Conservation (phyloP, 768 basidiomycete genomes). For the Tricholoma sp. region DNA sequence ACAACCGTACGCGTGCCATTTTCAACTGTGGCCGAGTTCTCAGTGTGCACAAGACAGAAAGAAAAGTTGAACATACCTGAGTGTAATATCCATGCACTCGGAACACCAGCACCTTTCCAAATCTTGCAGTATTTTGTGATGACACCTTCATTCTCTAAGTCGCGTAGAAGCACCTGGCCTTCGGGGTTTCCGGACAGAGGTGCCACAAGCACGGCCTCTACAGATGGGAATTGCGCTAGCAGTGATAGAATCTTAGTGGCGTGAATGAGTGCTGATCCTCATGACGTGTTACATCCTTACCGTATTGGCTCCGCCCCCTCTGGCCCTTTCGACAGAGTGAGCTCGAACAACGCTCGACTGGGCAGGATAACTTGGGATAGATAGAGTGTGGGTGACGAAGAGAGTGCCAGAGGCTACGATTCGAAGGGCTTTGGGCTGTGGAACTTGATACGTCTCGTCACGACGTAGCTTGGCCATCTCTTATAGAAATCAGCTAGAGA, state of each 20-base stretch:
- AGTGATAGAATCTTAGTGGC: constrained; percentile 50
- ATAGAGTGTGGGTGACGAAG: constrained; percentile 71
- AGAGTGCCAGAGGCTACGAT: constrained; percentile 79
- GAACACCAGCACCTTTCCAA: constrained; percentile 68
- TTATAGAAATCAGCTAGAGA: neutral
- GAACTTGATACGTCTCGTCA: constrained; percentile 25
- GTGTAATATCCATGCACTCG: constrained; percentile 78
- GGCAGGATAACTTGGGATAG: constrained; percentile 52
- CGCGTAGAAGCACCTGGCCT: constrained; percentile 53
- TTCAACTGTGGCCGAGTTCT: constrained; percentile 35
- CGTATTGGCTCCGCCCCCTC: constrained; percentile 72
- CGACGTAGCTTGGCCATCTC: constrained; percentile 45
- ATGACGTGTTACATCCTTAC: constrained; percentile 16
- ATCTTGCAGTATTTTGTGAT: constrained; percentile 71
- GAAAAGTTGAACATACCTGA: constrained; percentile 41
- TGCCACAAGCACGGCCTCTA: constrained; percentile 68
- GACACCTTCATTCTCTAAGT: constrained; percentile 64
- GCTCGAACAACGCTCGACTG: constrained; percentile 61
- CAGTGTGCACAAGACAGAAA: neutral
- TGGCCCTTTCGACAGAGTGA: constrained; percentile 58
- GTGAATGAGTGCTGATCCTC: constrained; percentile 3
- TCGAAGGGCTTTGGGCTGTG: constrained; percentile 45
- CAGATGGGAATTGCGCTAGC: constrained; percentile 62
- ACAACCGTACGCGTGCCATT: constrained; percentile 63
- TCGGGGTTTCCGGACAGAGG: constrained; percentile 71